Evolutionary conservation across 192 early-diverging fungal genomes (phyloP).

Genomic region (Coemansia reversa): DNA sequence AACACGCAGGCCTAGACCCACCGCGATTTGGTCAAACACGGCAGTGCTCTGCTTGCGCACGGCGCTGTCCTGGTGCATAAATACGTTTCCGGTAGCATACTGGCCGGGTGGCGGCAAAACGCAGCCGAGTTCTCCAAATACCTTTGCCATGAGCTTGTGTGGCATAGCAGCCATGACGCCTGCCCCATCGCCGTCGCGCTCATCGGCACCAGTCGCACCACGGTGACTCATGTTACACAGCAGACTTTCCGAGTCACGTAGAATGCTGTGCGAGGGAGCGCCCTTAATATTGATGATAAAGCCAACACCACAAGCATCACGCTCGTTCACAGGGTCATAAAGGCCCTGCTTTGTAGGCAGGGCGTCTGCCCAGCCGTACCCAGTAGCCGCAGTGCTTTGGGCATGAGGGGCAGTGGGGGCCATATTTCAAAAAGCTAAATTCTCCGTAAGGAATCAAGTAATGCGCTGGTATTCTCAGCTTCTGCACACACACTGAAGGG

Average conservation of each 20-base stretch:
- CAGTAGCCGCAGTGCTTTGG: neutral
- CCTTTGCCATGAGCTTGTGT: constrained; percentile 77
- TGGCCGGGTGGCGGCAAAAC: constrained; percentile 71
- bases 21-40: constrained; percentile 79
- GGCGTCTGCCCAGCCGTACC: constrained; percentile 74
- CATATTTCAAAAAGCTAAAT: neutral
- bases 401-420: neutral
- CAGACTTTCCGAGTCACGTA: constrained; percentile 84
- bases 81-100: constrained; percentile 98
- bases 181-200: constrained; percentile 97
- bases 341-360: constrained; percentile 84
- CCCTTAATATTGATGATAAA: constrained; percentile 97
- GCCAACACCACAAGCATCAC: constrained; percentile 96
- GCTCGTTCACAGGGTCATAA: constrained; percentile 85
- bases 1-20: constrained; percentile 68
- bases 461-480: no score
- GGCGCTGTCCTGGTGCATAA: constrained; percentile 70
- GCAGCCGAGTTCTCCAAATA: constrained; percentile 62
- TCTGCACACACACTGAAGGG: no score
- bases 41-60: constrained; percentile 68
- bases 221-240: constrained; percentile 99
- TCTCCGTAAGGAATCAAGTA: no score
- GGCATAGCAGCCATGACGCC: constrained; percentile 96
- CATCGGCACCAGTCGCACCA: constrained; percentile 90
- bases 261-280: constrained; percentile 74